A percentile compares a stretch with the other conserved stretches of the same genome.
Conservation (phyloP, 1,284 basidiomycete genomes). For the Malassezia psittaci region DNA sequence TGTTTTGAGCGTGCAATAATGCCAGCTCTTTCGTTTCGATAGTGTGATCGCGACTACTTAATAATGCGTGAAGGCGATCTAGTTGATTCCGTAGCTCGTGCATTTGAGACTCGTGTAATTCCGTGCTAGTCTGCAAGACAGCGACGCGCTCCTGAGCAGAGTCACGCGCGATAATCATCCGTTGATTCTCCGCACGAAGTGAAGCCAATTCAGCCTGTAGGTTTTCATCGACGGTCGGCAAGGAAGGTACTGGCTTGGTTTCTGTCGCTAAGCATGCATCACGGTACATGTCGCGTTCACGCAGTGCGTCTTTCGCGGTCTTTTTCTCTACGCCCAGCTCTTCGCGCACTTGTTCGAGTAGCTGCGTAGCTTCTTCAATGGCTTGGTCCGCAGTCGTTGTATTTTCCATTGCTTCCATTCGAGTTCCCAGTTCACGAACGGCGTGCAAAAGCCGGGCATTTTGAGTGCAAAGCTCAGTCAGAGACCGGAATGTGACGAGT, state of each 20-base stretch:
- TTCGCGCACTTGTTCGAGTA: slow-evolving; percentile 66
- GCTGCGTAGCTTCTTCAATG: slow-evolving; percentile 72
- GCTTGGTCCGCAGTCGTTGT: slow-evolving; percentile 59
- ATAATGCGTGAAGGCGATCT: slow-evolving; percentile 1
- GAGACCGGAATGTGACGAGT: slow-evolving; percentile 74
- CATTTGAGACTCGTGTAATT: slow-evolving; percentile 40
- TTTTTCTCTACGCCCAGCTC: slow-evolving; percentile 64
- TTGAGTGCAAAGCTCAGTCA: slow-evolving; percentile 72
- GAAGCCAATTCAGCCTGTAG: slow-evolving; percentile 2
- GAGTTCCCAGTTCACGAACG: slow-evolving; percentile 56
- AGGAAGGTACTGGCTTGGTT: neutral
- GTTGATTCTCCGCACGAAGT: neutral
- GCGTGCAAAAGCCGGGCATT: slow-evolving; percentile 79
- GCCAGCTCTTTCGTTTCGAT: slow-evolving; percentile 9
- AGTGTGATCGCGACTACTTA: slow-evolving; percentile 3
- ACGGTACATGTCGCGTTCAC: slow-evolving; percentile 77
- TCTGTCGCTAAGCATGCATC: slow-evolving; percentile 55
- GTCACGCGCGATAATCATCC: slow-evolving; percentile 7
- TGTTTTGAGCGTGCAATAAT: neutral
- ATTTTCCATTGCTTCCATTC: slow-evolving; percentile 48
- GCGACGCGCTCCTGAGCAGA: slow-evolving; percentile 11
- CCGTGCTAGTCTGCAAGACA: slow-evolving; percentile 24
- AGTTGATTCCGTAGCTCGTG: slow-evolving; percentile 9
- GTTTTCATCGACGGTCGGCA: neutral
- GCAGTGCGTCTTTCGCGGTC: slow-evolving; percentile 65